phyloP scores from a whole-genome alignment of 495 filamentous ascomycete species.

The Pseudoneurospora amorphoporcata region DNA sequence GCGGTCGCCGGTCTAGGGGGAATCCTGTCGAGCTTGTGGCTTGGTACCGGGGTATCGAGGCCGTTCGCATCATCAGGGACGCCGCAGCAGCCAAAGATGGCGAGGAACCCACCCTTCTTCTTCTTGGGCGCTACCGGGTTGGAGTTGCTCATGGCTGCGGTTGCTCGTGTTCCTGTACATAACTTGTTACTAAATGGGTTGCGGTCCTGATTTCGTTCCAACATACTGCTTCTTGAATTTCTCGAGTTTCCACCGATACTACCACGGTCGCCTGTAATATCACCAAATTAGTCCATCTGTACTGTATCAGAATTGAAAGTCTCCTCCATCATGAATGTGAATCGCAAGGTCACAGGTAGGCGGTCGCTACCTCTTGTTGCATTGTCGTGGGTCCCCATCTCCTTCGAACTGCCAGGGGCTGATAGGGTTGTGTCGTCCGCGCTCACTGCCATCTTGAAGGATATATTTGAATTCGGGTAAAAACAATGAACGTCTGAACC shows the following conservation, averaged over 20 bases:
- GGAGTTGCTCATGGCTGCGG: constrained; percentile 34
- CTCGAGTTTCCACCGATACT: constrained; percentile 49
- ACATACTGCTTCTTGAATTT: constrained; percentile 60
- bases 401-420: constrained; percentile 34
- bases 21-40: constrained; percentile 54
- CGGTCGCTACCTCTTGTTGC: constrained; percentile 50
- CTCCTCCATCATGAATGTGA: constrained; percentile 49
- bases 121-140: constrained; percentile 42
- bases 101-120: constrained; percentile 56
- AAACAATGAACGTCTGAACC: neutral
- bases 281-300: constrained; percentile 54
- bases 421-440: constrained; percentile 24
- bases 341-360: constrained; percentile 53
- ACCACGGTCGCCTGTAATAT: constrained; percentile 51
- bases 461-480: neutral
- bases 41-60: constrained; percentile 49
- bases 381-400: constrained; percentile 31
- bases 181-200: constrained; percentile 48
- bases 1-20: constrained; percentile 41
- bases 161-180: constrained; percentile 36
- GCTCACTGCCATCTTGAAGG: constrained; percentile 28
- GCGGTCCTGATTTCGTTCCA: constrained; percentile 55
- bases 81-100: constrained; percentile 74
- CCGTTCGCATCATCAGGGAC: constrained; percentile 53
- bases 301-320: constrained; percentile 47